These are phyloP conservation scores for Zygosaccharomyces pseudobailii DNA, from an alignment of 1,139 yeast species.

Conservation along the genomic window DNA sequence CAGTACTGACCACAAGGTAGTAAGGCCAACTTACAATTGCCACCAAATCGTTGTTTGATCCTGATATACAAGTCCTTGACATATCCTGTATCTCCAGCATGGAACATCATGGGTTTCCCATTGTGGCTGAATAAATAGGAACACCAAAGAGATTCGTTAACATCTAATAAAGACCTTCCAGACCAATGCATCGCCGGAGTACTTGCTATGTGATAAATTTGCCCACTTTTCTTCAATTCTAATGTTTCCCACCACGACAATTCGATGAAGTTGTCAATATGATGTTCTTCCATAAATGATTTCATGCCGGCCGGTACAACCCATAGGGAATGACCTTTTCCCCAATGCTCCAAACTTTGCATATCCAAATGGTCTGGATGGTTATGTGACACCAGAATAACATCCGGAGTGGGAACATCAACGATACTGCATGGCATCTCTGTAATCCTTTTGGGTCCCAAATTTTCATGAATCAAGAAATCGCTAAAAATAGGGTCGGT, in stretches of 20 bases:
- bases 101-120: slow-evolving; percentile 69
- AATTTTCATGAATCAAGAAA: slow-evolving; percentile 52
- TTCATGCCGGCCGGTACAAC: slow-evolving; percentile 80
- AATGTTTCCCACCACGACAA: slow-evolving; percentile 90
- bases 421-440: slow-evolving; percentile 63
- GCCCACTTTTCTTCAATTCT: slow-evolving; percentile 43
- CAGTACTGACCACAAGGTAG: slow-evolving; percentile 93
- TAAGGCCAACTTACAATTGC: slow-evolving; percentile 60
- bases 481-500: slow-evolving; percentile 84
- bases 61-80: slow-evolving; percentile 62
- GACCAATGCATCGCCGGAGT: slow-evolving; percentile 99
- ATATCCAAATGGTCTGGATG: slow-evolving; percentile 92
- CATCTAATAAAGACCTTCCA: slow-evolving; percentile 71
- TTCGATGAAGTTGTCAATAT: slow-evolving; percentile 51
- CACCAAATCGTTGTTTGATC: slow-evolving; percentile 61
- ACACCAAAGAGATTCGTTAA: slow-evolving; percentile 83
- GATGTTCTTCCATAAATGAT: slow-evolving; percentile 49
- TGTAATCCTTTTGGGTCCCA: slow-evolving; percentile 81
- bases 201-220: slow-evolving; percentile 72
- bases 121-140: slow-evolving; percentile 67
- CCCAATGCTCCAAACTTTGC: slow-evolving; percentile 51
- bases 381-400: slow-evolving; percentile 81
- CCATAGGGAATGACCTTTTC: slow-evolving; percentile 53
- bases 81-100: slow-evolving; percentile 95
- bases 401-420: slow-evolving; percentile 63